These are phyloP conservation scores for Debaryomyces singareniensis DNA, from an alignment of 1,139 yeast species.

Conservation along the genomic window DNA sequence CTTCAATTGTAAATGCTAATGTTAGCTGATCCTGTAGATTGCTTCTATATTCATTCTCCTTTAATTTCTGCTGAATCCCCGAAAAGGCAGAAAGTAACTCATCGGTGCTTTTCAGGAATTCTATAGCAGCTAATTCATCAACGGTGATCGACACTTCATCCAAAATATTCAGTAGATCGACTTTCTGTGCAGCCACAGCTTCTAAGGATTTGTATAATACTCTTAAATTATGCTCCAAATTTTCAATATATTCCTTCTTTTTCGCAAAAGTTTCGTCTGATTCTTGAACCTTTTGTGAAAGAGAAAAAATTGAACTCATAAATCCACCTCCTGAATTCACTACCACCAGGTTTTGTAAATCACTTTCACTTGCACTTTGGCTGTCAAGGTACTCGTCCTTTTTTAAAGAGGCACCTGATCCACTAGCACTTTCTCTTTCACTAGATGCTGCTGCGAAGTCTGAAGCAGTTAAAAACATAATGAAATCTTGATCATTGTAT, in stretches of 20 bases:
- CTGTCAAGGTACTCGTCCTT: slow-evolving; percentile 37
- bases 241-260: slow-evolving; percentile 63
- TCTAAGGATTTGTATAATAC: slow-evolving; percentile 70
- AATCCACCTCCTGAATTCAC: slow-evolving; percentile 40
- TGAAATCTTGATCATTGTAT: slow-evolving; percentile 68
- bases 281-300: slow-evolving; percentile 60
- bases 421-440: slow-evolving; percentile 53
- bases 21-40: slow-evolving; percentile 84
- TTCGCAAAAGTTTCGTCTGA: slow-evolving; percentile 73
- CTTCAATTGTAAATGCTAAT: slow-evolving; percentile 82
- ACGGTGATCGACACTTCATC: slow-evolving; percentile 49
- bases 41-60: slow-evolving; percentile 71
- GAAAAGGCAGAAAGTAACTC: slow-evolving; percentile 55
- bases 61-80: slow-evolving; percentile 62
- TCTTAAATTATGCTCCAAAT: slow-evolving; percentile 66
- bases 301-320: slow-evolving; percentile 57
- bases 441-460: slow-evolving; percentile 62
- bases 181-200: slow-evolving; percentile 65
- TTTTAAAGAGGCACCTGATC: slow-evolving; percentile 45
- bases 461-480: slow-evolving; percentile 70
- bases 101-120: slow-evolving; percentile 63
- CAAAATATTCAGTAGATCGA: slow-evolving; percentile 51
- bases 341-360: slow-evolving; percentile 10
- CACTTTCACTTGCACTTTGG: slow-evolving; percentile 16
- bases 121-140: slow-evolving; percentile 70